These are phyloP conservation scores for Diaporthe citrichinensis DNA, from an alignment of 2,329 filamentous ascomycete genomes.

Conservation along the genomic window DNA sequence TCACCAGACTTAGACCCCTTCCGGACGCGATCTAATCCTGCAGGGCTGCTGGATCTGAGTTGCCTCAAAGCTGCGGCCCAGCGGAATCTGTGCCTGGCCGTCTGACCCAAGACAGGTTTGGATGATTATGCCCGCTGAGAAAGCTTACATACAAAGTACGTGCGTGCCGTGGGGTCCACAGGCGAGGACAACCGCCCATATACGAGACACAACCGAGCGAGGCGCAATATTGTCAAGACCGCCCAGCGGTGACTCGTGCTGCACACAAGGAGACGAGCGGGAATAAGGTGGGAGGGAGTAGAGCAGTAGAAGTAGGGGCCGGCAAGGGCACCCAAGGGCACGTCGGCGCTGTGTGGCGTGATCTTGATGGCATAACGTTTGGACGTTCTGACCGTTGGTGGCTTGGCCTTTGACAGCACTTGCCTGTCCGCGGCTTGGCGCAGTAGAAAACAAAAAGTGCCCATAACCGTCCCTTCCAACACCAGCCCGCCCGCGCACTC, in stretches of 20 bases:
- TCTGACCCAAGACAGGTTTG: constrained; percentile 11
- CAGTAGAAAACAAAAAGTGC: constrained; percentile 20
- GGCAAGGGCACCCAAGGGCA: constrained; percentile 11
- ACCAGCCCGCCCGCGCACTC: constrained; percentile 26
- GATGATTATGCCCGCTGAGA: constrained; percentile 19
- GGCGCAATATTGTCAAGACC: constrained; percentile 33
- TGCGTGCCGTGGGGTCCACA: constrained; percentile 28
- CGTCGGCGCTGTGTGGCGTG: constrained; percentile 19
- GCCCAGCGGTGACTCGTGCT: neutral
- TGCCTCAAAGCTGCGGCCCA: constrained; percentile 25
- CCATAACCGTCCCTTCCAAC: constrained; percentile 7
- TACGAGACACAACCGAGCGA: constrained; percentile 41
- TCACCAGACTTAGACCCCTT: constrained; percentile 33
- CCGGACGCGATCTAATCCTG: constrained; percentile 33
- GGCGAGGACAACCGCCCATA: constrained; percentile 21
- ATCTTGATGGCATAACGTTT: constrained; percentile 24
- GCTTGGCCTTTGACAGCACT: constrained; percentile 32
- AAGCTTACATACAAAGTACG: constrained; percentile 28
- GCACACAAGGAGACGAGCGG: neutral
- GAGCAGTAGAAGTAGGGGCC: constrained; percentile 5
- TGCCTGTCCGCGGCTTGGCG: constrained; percentile 29
- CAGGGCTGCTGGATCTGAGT: constrained; percentile 37
- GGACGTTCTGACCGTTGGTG: constrained; percentile 32
- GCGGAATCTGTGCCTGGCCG: constrained; percentile 37
- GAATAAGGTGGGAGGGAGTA: neutral